These are phyloP conservation scores for Ceratocystis smalleyi DNA, from an alignment of 2,329 filamentous ascomycete species.

Conservation along the genomic window DNA sequence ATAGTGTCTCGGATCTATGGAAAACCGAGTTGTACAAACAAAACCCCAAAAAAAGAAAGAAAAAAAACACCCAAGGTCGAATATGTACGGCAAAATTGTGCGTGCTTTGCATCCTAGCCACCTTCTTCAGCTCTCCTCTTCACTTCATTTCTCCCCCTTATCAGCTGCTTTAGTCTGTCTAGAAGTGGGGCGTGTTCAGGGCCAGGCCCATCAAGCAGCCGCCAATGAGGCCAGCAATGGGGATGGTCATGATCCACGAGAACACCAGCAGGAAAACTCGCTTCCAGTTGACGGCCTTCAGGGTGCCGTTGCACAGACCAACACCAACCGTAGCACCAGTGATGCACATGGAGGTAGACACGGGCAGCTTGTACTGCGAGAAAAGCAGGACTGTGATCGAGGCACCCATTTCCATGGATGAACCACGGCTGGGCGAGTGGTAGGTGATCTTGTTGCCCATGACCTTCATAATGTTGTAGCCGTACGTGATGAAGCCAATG, in stretches of 20 bases:
- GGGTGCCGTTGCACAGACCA: slow-evolving; percentile 57
- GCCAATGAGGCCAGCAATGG: slow-evolving; percentile 29
- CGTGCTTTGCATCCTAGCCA: background rate
- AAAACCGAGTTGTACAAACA: background rate
- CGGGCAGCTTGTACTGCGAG: slow-evolving; percentile 58
- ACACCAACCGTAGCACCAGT: slow-evolving; percentile 66
- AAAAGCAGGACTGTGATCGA: slow-evolving; percentile 63
- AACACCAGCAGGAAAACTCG: slow-evolving; percentile 51
- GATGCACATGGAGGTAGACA: slow-evolving; percentile 67
- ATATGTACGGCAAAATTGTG: background rate
- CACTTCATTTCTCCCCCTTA: background rate
- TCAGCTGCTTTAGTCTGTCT: background rate
- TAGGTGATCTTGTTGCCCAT: slow-evolving; percentile 73
- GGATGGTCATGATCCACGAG: slow-evolving; percentile 40
- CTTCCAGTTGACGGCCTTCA: slow-evolving; percentile 62
- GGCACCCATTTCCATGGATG: slow-evolving; percentile 66
- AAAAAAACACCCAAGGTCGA: background rate
- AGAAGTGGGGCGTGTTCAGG: slow-evolving; percentile 26
- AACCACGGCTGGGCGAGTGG: slow-evolving; percentile 42
- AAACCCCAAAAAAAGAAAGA: background rate
- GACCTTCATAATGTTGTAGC: slow-evolving; percentile 76
- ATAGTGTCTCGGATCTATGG: background rate
- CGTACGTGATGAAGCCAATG: slow-evolving; percentile 55
- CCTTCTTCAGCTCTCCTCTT: background rate
- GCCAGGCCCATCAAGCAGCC: slow-evolving; percentile 28